Evolutionary conservation across 441 rosid genomes (phyloP), one percentile per base, ranked within the genome.

Genomic region (Gossypium aridum): DNA sequence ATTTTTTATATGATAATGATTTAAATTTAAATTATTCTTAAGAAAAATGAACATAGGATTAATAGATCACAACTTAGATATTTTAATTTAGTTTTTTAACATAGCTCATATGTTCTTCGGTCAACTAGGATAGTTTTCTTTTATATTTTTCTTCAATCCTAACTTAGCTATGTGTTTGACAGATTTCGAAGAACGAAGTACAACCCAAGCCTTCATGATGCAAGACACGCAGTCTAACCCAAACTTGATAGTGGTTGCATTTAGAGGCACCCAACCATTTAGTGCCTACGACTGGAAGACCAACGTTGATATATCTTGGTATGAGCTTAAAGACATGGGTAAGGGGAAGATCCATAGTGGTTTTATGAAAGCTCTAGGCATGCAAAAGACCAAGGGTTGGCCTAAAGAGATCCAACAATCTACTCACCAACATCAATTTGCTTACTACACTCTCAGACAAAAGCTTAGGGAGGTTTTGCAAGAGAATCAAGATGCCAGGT

Each of bases 241-340:
- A 0, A 85, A 84, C 80, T 70, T 83, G 22, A 82, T 89, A 7
- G 79, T 85, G 20, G 83, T 91, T 6, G 87, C 90, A 73, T 95
- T 95, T 62, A 81, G 92, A 82, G 99, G 98, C 70, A 95, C 99
- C 4, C 71, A 73, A 13, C 95, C 97, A 19, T 91, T 91, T 7
- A 76, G 86, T 26, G 83, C 93, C 2, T 69, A 85, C 22, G 90
- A 71, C 1, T 91, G 91, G 92, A 60, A 83, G 78, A 78, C 86
- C 4, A 89, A 90, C 34, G 34, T 92, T 0, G 94, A 91, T 69
- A 45, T 92, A 61, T 94, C 97, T 0, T 92, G 96, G 97, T 90
- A 83, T 8, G 76, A 82, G 75, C 74, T 92, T 37, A 64, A 70
- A 26, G 72, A 82, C 12, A 80, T 82, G 1, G 94, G 93, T 4